Base-by-base conservation (phyloP, 2,329 filamentous ascomycete genomes). In the Colletotrichum tofieldiae region DNA sequence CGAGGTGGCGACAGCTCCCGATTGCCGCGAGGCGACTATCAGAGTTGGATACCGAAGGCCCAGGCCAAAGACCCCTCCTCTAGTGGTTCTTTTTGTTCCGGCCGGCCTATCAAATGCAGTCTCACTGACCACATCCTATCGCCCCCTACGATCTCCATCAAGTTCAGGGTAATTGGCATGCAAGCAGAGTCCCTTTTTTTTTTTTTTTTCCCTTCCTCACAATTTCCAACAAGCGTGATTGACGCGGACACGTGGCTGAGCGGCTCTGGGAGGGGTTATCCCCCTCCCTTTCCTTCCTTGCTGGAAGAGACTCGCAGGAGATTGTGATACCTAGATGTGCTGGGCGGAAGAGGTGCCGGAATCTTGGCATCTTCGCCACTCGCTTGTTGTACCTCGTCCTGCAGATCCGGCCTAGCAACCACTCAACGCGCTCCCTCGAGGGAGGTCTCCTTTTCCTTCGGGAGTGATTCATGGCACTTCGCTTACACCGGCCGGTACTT, bases 101-200 rank as follows among this genome's bases (percentile, higher is more conserved):
- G 41, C 55, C 18, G 39, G 23, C 67, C 67, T 71, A 67, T 71
- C 63, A 67, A 29, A 26, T 14, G 23, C 47, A 39, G 35, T 62
- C 26, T 51, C 16, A 35, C n/a, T 35, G 49, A 71, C 56, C 43
- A 49, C 64, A 62, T 62, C 56, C 41, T 51, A 51, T 55, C 29
- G 14, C 16, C 26, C 4, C 49, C 41, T 29, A 37, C 6, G 20
- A 52, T 18, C 32, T 43, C 23, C 32, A 39, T 35, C 23, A 49
- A 54, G 47, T 41, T 43, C 26, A 56, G 29, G 37, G 11, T 6
- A 39, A 49, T 23, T 35, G 43, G 59, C 23, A 58, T n/a, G n/a
- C 54, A 16, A 16, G 35, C n/a, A 23, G 37, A 43, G n/a, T 43
- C 39, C 18, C 35, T 43, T 59, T 43, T 26, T 58, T 49, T 14